phyloP scores from a whole-genome alignment of 2,329 filamentous ascomycete species.

The Colletotrichum magnum region DNA sequence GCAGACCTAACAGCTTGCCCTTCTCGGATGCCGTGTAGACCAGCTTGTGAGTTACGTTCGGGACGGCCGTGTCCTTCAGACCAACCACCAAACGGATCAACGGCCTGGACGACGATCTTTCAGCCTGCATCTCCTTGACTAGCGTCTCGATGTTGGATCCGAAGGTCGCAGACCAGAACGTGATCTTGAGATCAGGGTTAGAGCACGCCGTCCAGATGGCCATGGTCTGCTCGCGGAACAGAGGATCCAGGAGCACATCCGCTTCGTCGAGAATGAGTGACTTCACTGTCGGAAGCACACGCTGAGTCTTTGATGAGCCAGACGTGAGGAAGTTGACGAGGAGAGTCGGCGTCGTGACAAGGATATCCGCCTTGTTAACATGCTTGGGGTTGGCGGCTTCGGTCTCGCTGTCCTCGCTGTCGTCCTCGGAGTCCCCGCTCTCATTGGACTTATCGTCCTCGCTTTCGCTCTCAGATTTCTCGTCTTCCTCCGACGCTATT shows the following conservation, averaged over 20 bases:
- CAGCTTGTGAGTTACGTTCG: slow-evolving; percentile 90
- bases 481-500: slow-evolving; percentile 49
- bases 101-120: slow-evolving; percentile 58
- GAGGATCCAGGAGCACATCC: slow-evolving; percentile 90
- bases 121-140: slow-evolving; percentile 75
- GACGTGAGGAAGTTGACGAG: slow-evolving; percentile 77
- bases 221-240: slow-evolving; percentile 92
- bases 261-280: slow-evolving; percentile 92
- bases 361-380: slow-evolving; percentile 80
- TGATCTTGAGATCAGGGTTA: slow-evolving; percentile 77
- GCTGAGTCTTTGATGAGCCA: slow-evolving; percentile 58
- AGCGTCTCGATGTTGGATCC: slow-evolving; percentile 91
- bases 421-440: slow-evolving; percentile 53
- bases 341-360: slow-evolving; percentile 85
- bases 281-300: slow-evolving; percentile 75
- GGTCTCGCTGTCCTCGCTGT: slow-evolving; percentile 50
- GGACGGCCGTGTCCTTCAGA: slow-evolving; percentile 94
- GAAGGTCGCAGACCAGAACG: slow-evolving; percentile 98
- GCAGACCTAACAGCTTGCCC: slow-evolving; percentile 91
- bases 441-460: slow-evolving; percentile 48
- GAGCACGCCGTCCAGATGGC: slow-evolving; percentile 86
- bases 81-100: slow-evolving; percentile 93
- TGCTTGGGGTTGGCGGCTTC: slow-evolving; percentile 53
- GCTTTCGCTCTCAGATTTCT: slow-evolving; percentile 39
- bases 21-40: slow-evolving; percentile 93